Evolutionary conservation across 805 yeast species (phyloP).

Genomic region (Pichia cabralensis): DNA sequence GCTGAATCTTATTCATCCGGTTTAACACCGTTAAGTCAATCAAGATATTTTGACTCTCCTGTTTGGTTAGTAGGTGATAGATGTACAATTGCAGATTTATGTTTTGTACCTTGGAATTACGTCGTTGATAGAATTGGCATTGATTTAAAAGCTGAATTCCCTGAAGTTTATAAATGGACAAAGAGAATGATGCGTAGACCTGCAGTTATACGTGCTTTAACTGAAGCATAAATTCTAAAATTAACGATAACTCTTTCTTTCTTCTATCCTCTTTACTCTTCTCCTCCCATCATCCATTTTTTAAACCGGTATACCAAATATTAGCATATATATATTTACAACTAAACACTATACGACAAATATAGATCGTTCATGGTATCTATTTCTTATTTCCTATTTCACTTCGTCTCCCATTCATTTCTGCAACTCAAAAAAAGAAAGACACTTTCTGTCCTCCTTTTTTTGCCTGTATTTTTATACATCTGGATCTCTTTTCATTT

Average conservation of each 20-base stretch:
- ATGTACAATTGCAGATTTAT: slow-evolving; percentile 77
- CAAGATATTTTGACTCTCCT: slow-evolving; percentile 83
- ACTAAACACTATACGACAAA: too few species aligned
- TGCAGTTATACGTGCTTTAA: slow-evolving; percentile 74
- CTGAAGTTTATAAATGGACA: slow-evolving; percentile 95
- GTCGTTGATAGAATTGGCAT: slow-evolving; percentile 91
- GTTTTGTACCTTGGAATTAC: slow-evolving; percentile 95
- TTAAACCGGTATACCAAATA: not conserved
- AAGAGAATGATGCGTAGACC: slow-evolving; percentile 93
- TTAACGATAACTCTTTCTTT: too few species aligned
- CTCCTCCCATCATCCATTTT: too few species aligned
- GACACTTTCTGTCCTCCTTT: too few species aligned
- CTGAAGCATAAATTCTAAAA: slow-evolving; percentile 3
- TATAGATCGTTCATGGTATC: too few species aligned
- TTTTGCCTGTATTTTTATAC: too few species aligned
- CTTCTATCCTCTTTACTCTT: too few species aligned
- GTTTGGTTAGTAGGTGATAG: slow-evolving; percentile 91
- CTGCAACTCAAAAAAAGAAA: too few species aligned
- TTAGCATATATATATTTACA: not conserved
- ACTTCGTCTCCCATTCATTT: too few species aligned
- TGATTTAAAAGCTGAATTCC: slow-evolving; percentile 76
- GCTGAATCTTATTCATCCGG: slow-evolving; percentile 85
- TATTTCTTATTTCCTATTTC: too few species aligned
- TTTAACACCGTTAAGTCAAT: slow-evolving; percentile 75
- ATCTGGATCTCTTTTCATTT: too few species aligned